Conservation (phyloP, 2,329 filamentous ascomycete species). For the Davidsoniella neocaledoniae region DNA sequence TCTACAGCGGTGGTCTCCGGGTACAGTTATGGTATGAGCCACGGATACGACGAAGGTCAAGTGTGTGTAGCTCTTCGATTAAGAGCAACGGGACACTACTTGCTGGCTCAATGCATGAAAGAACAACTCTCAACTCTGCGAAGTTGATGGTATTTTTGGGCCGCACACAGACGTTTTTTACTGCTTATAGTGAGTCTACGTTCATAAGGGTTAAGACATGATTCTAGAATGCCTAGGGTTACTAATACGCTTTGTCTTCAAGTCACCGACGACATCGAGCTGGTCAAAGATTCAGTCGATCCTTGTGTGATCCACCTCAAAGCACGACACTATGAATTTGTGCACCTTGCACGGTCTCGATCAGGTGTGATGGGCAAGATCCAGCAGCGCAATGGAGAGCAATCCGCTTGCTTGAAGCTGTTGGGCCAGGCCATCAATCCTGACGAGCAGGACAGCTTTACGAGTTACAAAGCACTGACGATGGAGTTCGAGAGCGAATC, state of each 20-base stretch:
- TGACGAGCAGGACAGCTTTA: neutral
- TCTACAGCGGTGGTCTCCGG: conserved; percentile 2
- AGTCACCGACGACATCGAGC: conserved; percentile 7
- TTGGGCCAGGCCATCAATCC: conserved; percentile 5
- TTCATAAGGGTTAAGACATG: neutral
- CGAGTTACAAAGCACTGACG: neutral
- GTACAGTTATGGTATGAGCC: conserved; percentile 7
- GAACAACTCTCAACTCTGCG: neutral
- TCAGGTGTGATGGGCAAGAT: conserved; percentile 3
- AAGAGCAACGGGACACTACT: neutral
- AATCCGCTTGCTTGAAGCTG: neutral
- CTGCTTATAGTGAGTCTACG: conserved; percentile 4
- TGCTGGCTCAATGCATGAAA: neutral
- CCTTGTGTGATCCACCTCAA: conserved; percentile 1
- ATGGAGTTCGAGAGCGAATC: conserved; percentile 6
- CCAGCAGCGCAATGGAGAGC: neutral
- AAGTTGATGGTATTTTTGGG: conserved; percentile 5
- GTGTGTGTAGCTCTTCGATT: neutral
- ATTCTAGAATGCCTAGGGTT: neutral
- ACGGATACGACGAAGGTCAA: neutral
- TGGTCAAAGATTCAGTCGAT: neutral
- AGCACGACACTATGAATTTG: neutral
- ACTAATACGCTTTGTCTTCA: neutral
- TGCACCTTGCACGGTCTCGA: neutral
- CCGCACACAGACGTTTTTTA: neutral